phyloP scores from a whole-genome alignment of 345 rosid species.

The Cardamine occulta region DNA sequence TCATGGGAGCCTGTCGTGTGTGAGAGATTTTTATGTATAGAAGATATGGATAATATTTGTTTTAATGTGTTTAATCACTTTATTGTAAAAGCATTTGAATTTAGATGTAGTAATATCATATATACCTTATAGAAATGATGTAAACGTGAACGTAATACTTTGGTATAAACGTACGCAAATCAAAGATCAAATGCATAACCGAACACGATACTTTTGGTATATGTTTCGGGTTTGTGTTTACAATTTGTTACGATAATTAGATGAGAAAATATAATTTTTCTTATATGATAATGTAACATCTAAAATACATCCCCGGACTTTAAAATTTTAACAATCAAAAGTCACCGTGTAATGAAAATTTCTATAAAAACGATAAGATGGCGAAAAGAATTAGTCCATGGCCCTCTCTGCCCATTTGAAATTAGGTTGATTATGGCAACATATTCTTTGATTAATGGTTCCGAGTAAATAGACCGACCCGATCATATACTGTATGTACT shows the following conservation, averaged over 20 bases:
- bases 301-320: background rate
- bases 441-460: background rate
- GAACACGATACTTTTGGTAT: background rate
- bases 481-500: background rate
- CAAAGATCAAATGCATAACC: background rate
- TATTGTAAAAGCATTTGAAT: background rate
- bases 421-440: background rate
- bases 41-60: background rate
- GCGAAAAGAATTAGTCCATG: background rate
- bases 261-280: too few relatives aligned
- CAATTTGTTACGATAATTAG: background rate
- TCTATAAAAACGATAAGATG: background rate
- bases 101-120: background rate
- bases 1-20: slow-evolving; percentile 1
- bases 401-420: background rate
- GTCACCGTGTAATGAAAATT: background rate
- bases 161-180: background rate
- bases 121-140: background rate
- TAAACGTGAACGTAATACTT: too few relatives aligned
- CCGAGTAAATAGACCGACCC: slow-evolving; percentile 6
- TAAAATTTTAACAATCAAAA: too few relatives aligned
- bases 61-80: background rate
- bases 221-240: background rate
- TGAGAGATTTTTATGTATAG: background rate
- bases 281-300: background rate